Evolutionary conservation across 2,329 filamentous ascomycete genomes (phyloP).

Genomic region (Tolypocladium paradoxum): DNA sequence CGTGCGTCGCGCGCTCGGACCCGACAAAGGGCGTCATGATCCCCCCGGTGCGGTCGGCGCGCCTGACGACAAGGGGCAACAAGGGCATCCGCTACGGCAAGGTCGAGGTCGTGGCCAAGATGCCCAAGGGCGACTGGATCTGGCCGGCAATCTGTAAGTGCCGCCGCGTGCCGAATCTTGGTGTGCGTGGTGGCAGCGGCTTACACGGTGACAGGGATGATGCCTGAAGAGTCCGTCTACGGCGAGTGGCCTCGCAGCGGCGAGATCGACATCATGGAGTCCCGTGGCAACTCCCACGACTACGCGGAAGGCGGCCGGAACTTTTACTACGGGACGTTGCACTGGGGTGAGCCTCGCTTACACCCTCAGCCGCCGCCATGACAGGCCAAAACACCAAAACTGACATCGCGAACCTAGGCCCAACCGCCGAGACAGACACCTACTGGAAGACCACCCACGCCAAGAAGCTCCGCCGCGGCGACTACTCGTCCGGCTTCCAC

Average conservation of each 20-base stretch:
- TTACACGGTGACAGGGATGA: conserved; percentile 26
- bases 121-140: conserved; percentile 43
- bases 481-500: conserved; percentile 32
- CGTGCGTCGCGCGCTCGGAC: conserved; percentile 31
- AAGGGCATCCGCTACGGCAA: conserved; percentile 13
- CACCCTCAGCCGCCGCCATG: background rate
- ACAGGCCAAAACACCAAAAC: background rate
- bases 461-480: conserved; percentile 21
- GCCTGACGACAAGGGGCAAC: conserved; percentile 27
- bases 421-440: conserved; percentile 15
- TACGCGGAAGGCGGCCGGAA: conserved; percentile 32
- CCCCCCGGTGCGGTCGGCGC: conserved; percentile 36
- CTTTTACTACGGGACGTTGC: conserved; percentile 30
- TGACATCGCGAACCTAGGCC: conserved; percentile 5
- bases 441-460: conserved; percentile 23
- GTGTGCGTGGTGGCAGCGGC: background rate
- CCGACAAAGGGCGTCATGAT: conserved; percentile 33
- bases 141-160: conserved; percentile 34
- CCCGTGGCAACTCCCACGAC: conserved; percentile 26
- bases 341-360: conserved; percentile 29
- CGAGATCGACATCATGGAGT: conserved; percentile 43
- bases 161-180: too few relatives aligned
- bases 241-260: conserved; percentile 39
- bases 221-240: conserved; percentile 35
- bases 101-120: conserved; percentile 41